phyloP scores from a whole-genome alignment of 768 basidiomycete species.

The Crepidotus variabilis region DNA sequence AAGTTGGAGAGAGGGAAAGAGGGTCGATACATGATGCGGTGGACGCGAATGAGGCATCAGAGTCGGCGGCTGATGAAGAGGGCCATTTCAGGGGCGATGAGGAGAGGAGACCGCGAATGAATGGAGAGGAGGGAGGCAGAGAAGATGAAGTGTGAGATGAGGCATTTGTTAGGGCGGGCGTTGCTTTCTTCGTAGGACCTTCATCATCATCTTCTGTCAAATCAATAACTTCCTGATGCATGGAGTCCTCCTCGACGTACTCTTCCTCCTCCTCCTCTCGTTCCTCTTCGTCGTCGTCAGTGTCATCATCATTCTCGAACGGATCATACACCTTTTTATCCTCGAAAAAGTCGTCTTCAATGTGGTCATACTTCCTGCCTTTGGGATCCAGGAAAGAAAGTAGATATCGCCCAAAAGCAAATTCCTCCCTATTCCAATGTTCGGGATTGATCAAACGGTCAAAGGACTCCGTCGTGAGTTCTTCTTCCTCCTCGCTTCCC shows the following conservation, averaged over 20 bases:
- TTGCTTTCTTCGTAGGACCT: constrained; percentile 7
- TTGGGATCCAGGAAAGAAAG: constrained; percentile 19
- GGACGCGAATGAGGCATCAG: background rate
- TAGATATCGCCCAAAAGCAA: constrained; percentile 28
- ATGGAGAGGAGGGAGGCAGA: constrained; percentile 1
- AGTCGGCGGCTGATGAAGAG: background rate
- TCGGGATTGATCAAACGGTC: constrained; percentile 13
- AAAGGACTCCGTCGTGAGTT: constrained; percentile 8
- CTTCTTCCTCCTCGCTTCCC: constrained; percentile 8
- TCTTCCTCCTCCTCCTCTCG: constrained; percentile 1
- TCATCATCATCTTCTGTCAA: constrained; percentile 1
- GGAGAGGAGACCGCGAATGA: background rate
- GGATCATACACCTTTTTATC: constrained; percentile 14
- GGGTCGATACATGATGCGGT: constrained; percentile 1
- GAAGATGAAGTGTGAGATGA: constrained; percentile 6
- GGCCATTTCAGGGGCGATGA: background rate
- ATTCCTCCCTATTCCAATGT: constrained; percentile 28
- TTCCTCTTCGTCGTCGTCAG: constrained; percentile 16
- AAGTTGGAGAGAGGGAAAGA: constrained; percentile 3
- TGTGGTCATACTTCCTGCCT: constrained; percentile 11
- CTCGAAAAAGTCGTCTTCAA: constrained; percentile 16
- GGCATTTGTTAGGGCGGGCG: constrained; percentile 11
- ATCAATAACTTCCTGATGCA: constrained; percentile 5
- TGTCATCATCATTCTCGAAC: constrained; percentile 19
- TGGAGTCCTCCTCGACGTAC: constrained; percentile 10